Evolutionary conservation across 192 early-diverging fungal genomes (phyloP).

Genomic region (Coemansia sp.): DNA sequence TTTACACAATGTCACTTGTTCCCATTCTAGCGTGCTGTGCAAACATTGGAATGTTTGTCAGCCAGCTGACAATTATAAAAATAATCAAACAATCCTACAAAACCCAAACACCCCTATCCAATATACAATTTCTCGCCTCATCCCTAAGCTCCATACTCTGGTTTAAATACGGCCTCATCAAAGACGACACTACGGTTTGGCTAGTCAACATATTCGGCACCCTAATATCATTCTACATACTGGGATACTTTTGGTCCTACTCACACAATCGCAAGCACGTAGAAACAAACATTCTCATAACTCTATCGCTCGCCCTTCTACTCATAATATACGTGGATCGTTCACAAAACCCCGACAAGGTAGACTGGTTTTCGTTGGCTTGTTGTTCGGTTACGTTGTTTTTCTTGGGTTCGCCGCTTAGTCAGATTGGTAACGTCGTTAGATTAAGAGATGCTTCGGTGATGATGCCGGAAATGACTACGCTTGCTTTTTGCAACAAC

Average conservation of each 20-base stretch:
- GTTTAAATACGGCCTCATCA: constrained; percentile 46
- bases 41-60: constrained; percentile 41
- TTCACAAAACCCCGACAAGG: constrained; percentile 4
- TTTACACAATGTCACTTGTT: constrained; percentile 20
- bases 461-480: constrained; percentile 35
- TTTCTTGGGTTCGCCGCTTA: constrained; percentile 39
- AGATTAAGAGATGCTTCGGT: constrained; percentile 30
- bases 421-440: constrained; percentile 35
- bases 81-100: constrained; percentile 20
- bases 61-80: constrained; percentile 34
- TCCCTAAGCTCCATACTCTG: constrained; percentile 42
- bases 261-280: constrained; percentile 3
- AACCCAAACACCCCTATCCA: constrained; percentile 18
- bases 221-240: constrained; percentile 25
- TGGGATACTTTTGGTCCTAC: constrained; percentile 36
- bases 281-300: constrained; percentile 16
- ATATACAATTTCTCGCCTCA: constrained; percentile 33
- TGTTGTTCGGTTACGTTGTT: constrained; percentile 40
- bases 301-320: not conserved
- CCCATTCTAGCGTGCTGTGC: constrained; percentile 22
- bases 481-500: constrained; percentile 37
- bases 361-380: constrained; percentile 20
- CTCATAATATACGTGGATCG: constrained; percentile 24
- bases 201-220: constrained; percentile 25
- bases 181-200: constrained; percentile 16